These are phyloP conservation scores for Lichtheimia ornata DNA, from an alignment of 371 early-diverging fungal genomes.

Conservation along the genomic window DNA sequence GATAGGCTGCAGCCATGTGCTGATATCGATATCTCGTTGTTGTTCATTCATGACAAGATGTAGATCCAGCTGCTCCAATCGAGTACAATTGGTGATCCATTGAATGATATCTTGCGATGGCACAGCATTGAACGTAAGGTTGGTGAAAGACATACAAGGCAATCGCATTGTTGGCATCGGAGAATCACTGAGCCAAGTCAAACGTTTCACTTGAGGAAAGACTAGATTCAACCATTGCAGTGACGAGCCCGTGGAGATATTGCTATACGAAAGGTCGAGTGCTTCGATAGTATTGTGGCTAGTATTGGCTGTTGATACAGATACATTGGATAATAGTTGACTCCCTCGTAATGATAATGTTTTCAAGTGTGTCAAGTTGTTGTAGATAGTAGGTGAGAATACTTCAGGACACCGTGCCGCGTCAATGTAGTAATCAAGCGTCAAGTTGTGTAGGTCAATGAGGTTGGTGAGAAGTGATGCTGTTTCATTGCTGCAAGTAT, in stretches of 20 bases:
- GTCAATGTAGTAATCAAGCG: constrained; percentile 12
- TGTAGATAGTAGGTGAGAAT: neutral
- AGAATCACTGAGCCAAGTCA: constrained; percentile 4
- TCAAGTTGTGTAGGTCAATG: constrained; percentile 3
- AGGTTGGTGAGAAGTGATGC: neutral
- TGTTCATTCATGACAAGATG: neutral
- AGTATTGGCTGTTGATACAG: neutral
- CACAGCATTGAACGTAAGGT: constrained; percentile 2
- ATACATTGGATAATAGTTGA: neutral
- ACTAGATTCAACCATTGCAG: constrained; percentile 1
- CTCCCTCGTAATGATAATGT: constrained; percentile 10
- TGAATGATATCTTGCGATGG: neutral
- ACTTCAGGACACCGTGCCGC: constrained; percentile 4
- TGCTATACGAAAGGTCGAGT: constrained; percentile 17
- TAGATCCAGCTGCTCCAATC: constrained; percentile 5
- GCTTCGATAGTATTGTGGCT: neutral
- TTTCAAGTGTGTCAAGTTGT: neutral
- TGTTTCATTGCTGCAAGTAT: neutral
- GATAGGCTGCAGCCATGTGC: constrained; percentile 2
- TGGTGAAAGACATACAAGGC: neutral
- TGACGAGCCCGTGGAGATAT: neutral
- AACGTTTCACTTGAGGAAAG: neutral
- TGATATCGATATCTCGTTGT: neutral
- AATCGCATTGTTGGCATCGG: neutral
- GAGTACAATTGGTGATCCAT: constrained; percentile 10